A percentile compares a stretch with the other conserved stretches of the same genome.
Conservation (phyloP, 176 grass and related monocot genomes). For the Triticum turgidum region DNA sequence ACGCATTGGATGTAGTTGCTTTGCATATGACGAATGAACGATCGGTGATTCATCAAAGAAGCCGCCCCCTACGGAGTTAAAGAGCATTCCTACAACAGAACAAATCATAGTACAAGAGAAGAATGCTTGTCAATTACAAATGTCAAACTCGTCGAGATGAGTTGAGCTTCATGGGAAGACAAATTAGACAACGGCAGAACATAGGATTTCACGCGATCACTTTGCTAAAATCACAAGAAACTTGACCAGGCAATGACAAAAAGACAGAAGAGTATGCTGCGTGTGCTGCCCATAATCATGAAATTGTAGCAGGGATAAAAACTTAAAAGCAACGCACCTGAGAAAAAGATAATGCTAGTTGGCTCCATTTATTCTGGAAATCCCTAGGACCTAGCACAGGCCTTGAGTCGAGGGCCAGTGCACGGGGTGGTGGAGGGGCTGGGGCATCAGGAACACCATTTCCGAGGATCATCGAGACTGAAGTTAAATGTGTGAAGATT, state of each 20-base stretch:
- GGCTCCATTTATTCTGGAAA: slow-evolving; percentile 95
- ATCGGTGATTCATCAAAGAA: slow-evolving; percentile 66
- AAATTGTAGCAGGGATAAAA: slow-evolving; percentile 4
- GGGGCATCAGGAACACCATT: slow-evolving; percentile 47
- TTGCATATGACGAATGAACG: slow-evolving; percentile 93
- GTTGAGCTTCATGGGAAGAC: slow-evolving; percentile 16
- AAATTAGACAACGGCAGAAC: neutral
- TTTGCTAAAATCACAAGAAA: neutral
- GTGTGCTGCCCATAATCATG: neutral
- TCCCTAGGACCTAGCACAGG: slow-evolving; percentile 75
- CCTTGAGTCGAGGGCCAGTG: slow-evolving; percentile 68
- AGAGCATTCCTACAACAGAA: slow-evolving; percentile 60
- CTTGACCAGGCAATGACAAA: slow-evolving; percentile 1
- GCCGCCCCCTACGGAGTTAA: slow-evolving; percentile 72
- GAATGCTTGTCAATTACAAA: neutral
- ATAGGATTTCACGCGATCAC: neutral
- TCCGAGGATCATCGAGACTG: slow-evolving; percentile 82
- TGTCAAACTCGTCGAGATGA: neutral
- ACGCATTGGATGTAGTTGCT: slow-evolving; percentile 74
- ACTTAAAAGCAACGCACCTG: slow-evolving; percentile 56
- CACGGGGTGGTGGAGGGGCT: slow-evolving; percentile 27
- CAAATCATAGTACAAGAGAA: neutral
- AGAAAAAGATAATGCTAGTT: slow-evolving; percentile 65
- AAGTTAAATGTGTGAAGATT: slow-evolving; percentile 11
- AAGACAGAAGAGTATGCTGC: neutral